Base-by-base conservation (phyloP, 2,329 filamentous ascomycete genomes). In the Xylaria multiplex region DNA sequence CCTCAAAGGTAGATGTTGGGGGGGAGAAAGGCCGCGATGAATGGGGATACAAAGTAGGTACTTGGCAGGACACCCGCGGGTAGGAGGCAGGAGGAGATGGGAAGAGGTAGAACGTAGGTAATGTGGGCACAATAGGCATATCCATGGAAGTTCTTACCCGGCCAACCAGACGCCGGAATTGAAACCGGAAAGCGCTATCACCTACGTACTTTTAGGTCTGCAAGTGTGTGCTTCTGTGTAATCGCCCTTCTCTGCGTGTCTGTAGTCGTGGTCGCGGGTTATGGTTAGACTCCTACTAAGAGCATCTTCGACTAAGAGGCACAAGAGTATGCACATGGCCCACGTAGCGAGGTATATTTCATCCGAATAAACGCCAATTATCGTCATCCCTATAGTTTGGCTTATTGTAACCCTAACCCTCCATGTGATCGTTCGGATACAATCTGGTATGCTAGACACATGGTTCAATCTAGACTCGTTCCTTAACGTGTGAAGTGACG, bases 151-250 rank as follows among this genome's bases (percentile, higher is more conserved):
- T 32, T 42, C 42, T 37, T 60, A 48, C 32, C 32, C 32, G 35
- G 42, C 40, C 42, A 50, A 60, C 35, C 5, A 37, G 46, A 42
- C 35, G 2, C 30, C 14, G n/a, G 24, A 19, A 8, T 22, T n/a
- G 42, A 42, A 45, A 40, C 30, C 42, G 55, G 62, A 64, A 64
- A 64, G 49, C 19, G 49, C 62, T 5, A 27, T 27, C 27, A 27
- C 27, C 27, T 3, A 5, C 27, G 2, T 27, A 27, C 2, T 3
- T 27, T 27, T 19, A 19, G 27, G 27, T 27, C 27, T 8, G 16
- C 6, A 22, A 8, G 19, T 22, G 35, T 13, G n/a, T 37, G 13
- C 30, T 37, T 3, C 27, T n/a, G 30, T 42, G 50, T 16, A 49
- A 40, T 11, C 22, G 27, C 50, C n/a, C 7, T 22, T 30, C 50